Evolutionary conservation across 2,329 filamentous ascomycete genomes (phyloP), one percentile per base, ranked within the genome.

Genomic region (Whalleya microplaca): DNA sequence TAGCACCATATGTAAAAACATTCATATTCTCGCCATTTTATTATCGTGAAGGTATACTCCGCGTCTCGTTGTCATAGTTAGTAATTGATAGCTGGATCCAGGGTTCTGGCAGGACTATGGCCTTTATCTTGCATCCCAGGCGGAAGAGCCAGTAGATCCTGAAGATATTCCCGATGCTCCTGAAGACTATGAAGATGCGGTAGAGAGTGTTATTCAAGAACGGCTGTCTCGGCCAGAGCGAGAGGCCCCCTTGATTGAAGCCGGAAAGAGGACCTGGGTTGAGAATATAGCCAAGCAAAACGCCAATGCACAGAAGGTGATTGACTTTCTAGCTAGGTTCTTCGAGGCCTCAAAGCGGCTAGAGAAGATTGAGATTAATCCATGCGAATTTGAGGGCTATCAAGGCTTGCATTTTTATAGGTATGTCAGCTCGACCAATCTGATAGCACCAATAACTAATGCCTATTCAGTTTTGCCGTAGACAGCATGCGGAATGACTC

Each of bases 1-100:
- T 60, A 21, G 56, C 47, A 20, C 48, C 37, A 21, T 46, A 51
- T 23, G 42, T 51, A 2, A 60, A 53, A 45, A 58, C 41, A 8
- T 50, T 62, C 19, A 21, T 55, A 16, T 62, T 62, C 46, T 57
- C 57, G 14, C 59, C 59, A 19, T 56, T 56, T n/a, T 60, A 58
- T n/a, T 62, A 60, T 32, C 53, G 54, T 45, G 29, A 32, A 48
- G 45, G 51, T 54, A 43, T 21, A 14, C 3, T n/a, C 21, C 21
- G 4, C 21, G 40, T 41, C 21, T 21, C 32, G 23, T 18, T n/a
- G 7, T 29, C 9, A 21, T 5, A 20, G 21, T 18, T 32, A 29
- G 21, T 14, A 41, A 42, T 3, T 37, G 40, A 45, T 21, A 21
- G 2, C 27, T 2, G 29, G 32, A 9, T 16, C 10, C 45, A 41